A percentile compares a stretch with the other conserved stretches of the same genome.
phyloP scores from a whole-genome alignment of 2,329 filamentous ascomycete species.

The Beauveria brongniartii region DNA sequence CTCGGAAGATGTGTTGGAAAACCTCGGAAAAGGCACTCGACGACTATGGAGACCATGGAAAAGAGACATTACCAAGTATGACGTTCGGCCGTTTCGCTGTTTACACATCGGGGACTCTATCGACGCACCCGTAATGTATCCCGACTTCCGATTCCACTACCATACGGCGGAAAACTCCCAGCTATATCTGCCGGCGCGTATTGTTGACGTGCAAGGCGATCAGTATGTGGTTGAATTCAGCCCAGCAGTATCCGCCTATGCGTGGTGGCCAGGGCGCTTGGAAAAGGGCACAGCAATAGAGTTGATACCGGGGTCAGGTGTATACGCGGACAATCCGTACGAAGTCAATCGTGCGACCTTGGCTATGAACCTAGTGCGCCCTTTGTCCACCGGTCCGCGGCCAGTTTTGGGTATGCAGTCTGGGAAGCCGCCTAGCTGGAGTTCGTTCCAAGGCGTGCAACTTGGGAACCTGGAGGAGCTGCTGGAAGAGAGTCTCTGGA shows the following conservation, averaged over 20 bases:
- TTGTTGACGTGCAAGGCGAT: not conserved
- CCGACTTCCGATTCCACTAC: conserved; percentile 7
- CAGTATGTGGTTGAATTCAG: not conserved
- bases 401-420: not conserved
- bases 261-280: not conserved
- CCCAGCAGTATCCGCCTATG: not conserved
- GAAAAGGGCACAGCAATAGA: not conserved
- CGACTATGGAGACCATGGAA: conserved; percentile 10
- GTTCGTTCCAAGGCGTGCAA: conserved; percentile 9
- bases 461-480: conserved; percentile 11
- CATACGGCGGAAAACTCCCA: not conserved
- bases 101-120: conserved; percentile 10
- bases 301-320: not conserved
- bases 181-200: not conserved
- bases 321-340: not conserved
- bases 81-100: conserved; percentile 12
- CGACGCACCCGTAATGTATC: not conserved
- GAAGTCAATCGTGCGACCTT: not conserved
- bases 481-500: conserved; percentile 12
- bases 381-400: not conserved
- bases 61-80: conserved; percentile 9
- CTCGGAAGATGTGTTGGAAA: not conserved
- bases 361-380: not conserved
- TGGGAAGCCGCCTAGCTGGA: not conserved
- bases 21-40: conserved; percentile 9